phyloP scores from a whole-genome alignment of 495 filamentous ascomycete species.

The Parathielavia hyrcaniae region DNA sequence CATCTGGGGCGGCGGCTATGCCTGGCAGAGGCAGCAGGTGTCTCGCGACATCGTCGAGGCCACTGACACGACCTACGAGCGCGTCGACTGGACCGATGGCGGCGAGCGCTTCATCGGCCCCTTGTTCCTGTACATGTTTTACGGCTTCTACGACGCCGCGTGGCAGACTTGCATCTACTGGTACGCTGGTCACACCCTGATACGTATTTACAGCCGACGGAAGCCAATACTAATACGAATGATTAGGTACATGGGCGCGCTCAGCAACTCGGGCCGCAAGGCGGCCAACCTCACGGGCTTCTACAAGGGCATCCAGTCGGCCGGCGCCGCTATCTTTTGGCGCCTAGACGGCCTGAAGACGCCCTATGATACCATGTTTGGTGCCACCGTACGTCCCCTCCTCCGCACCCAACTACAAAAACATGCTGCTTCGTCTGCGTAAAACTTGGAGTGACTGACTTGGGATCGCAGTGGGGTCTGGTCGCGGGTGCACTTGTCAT shows the following conservation, averaged over 20 bases:
- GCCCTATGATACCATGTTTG: slow-evolving; percentile 60
- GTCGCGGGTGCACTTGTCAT: slow-evolving; percentile 64
- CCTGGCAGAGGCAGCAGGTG: slow-evolving; percentile 58
- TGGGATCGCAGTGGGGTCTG: slow-evolving; percentile 56
- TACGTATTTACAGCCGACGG: too few species aligned
- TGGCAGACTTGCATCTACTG: slow-evolving; percentile 87
- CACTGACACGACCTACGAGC: slow-evolving; percentile 31
- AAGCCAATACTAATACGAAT: too few species aligned
- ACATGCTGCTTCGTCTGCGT: neutral
- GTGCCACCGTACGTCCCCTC: slow-evolving; percentile 35
- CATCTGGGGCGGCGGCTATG: slow-evolving; percentile 86
- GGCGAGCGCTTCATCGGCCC: slow-evolving; percentile 61
- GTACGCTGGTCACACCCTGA: slow-evolving; percentile 46
- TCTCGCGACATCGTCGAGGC: slow-evolving; percentile 43
- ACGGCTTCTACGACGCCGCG: slow-evolving; percentile 82
- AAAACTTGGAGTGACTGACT: neutral
- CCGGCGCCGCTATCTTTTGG: slow-evolving; percentile 86
- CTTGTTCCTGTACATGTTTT: slow-evolving; percentile 90
- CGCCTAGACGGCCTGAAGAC: slow-evolving; percentile 59
- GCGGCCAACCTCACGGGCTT: slow-evolving; percentile 90
- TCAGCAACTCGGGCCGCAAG: slow-evolving; percentile 86
- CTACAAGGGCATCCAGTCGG: slow-evolving; percentile 93
- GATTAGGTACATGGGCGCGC: slow-evolving; percentile 81
- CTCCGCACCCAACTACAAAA: neutral
- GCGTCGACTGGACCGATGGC: slow-evolving; percentile 57